These are phyloP conservation scores for Zygotorulaspora danielsina DNA, from an alignment of 805 yeast genomes.

Conservation along the genomic window DNA sequence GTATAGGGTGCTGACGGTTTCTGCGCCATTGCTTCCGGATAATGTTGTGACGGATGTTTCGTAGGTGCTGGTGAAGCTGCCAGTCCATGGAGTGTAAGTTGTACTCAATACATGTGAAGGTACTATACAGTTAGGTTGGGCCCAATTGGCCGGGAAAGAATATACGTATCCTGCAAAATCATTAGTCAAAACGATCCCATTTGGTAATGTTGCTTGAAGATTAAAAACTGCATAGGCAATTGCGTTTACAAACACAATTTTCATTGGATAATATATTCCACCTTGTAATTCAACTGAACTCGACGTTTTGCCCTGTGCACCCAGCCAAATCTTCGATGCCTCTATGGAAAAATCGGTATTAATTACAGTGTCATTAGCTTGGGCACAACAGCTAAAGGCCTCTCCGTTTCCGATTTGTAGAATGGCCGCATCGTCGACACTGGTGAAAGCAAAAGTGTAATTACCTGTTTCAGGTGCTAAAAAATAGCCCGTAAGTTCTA, in stretches of 20 bases:
- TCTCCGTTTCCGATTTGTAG: constrained; percentile 30
- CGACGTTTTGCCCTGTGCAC: no score
- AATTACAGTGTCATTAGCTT: background rate
- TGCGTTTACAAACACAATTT: constrained; percentile 28
- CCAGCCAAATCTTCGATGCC: no score
- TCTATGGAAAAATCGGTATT: constrained; percentile 7
- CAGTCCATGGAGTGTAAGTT: no score
- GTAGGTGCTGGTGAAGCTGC: constrained; percentile 11
- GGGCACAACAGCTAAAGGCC: constrained; percentile 36
- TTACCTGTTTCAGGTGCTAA: constrained; percentile 31
- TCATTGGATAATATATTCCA: constrained; percentile 34
- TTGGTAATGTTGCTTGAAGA: no score
- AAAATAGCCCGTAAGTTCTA: constrained; percentile 29
- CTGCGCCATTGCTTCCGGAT: constrained; percentile 7
- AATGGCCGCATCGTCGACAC: constrained; percentile 34
- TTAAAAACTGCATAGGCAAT: no score
- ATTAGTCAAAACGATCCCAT: no score
- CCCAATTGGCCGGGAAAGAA: no score
- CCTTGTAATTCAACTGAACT: constrained; percentile 13
- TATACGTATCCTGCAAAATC: no score
- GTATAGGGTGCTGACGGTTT: constrained; percentile 15
- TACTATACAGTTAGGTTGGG: no score
- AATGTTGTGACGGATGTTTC: constrained; percentile 10
- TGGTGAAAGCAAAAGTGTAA: constrained; percentile 24
- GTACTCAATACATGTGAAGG: no score